Evolutionary conservation across 2,329 filamentous ascomycete species (phyloP), one percentile per base, ranked within the genome.

Genomic region (Ophiosphaerella herpotricha): DNA sequence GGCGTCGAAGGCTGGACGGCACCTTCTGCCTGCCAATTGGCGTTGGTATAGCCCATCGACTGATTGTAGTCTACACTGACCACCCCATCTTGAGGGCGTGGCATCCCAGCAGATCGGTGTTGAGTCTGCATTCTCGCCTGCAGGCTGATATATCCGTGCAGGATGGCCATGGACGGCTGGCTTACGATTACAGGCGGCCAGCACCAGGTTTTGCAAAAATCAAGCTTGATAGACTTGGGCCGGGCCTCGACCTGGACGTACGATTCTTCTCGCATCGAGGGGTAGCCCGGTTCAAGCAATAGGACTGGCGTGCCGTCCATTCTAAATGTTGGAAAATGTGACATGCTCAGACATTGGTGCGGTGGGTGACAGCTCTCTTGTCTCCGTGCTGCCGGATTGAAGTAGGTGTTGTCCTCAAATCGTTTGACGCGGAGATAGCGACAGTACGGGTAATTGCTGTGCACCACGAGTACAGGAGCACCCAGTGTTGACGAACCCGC

Each of bases 121-220:
- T 29, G 26, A 4, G 11, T 8, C 26, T 29, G 26, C 7, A 29
- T 29, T 29, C 26, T 29, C 11, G 4, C 29, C 29, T 5, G 16
- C 29, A 43, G 5, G 14, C 29, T 11, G 31, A 53, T 57, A 32
- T 53, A 55, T 3, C 47, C 24, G 3, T 12, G 16, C 18, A 60
- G 31, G 5, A 46, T 26, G 14, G 16, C 13, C 33, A 60, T 45
- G 7, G 50, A 54, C 1, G 34, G 31, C 35, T 29, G 11, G 13
- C 21, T 33, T 5, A 55, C 34, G 9, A 29, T 29, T 1, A 60
- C 34, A 5, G 52, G 54, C 5, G 58, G 56, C 35, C 44, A 57
- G 31, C 58, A 61, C 61, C 58, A 65, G 2, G 60, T 63, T 47
- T 54, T 52, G 32, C 50, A 56, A 13, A 38, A 38, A 4, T 57